Evolutionary conservation across 306 rosid species (phyloP).

Genomic region (Ormosia emarginata): DNA sequence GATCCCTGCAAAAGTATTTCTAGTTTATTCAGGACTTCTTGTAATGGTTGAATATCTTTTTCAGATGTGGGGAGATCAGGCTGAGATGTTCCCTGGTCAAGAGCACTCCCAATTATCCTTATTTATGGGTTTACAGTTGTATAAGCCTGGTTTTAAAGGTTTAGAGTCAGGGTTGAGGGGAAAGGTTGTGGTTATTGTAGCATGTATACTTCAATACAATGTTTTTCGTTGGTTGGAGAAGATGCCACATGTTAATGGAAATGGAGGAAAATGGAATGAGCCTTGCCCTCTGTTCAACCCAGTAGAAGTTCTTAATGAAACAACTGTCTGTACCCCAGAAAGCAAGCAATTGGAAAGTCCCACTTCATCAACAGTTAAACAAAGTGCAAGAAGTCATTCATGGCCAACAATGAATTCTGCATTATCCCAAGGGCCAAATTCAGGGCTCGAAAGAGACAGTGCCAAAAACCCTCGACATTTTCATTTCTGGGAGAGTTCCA

Average conservation of each 20-base stretch:
- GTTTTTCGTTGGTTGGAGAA: conserved; percentile 77
- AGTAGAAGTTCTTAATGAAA: conserved; percentile 44
- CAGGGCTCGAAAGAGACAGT: conserved; percentile 48
- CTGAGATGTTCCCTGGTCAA: conserved; percentile 90
- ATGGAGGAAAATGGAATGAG: conserved; percentile 73
- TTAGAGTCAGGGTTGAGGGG: conserved; percentile 89
- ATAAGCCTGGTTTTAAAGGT: conserved; percentile 77
- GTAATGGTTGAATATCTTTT: conserved; percentile 79
- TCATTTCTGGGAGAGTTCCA: conserved; percentile 75
- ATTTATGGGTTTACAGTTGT: conserved; percentile 70
- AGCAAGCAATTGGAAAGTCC: conserved; percentile 33
- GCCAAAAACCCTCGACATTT: conserved; percentile 39
- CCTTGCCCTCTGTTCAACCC: conserved; percentile 72
- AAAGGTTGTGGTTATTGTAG: conserved; percentile 79
- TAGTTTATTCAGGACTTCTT: conserved; percentile 76
- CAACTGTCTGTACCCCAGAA: neutral
- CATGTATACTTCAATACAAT: conserved; percentile 86
- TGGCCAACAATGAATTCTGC: conserved; percentile 43
- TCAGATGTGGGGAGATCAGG: conserved; percentile 88
- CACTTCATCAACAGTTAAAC: conserved; percentile 38
- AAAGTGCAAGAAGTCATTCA: conserved; percentile 44
- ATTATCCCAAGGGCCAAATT: conserved; percentile 38
- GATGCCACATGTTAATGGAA: conserved; percentile 51
- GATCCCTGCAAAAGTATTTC: conserved; percentile 65
- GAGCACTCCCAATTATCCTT: conserved; percentile 49